phyloP scores from a whole-genome alignment of 2,329 filamentous ascomycete genomes.

The Peltaster fructicola region DNA sequence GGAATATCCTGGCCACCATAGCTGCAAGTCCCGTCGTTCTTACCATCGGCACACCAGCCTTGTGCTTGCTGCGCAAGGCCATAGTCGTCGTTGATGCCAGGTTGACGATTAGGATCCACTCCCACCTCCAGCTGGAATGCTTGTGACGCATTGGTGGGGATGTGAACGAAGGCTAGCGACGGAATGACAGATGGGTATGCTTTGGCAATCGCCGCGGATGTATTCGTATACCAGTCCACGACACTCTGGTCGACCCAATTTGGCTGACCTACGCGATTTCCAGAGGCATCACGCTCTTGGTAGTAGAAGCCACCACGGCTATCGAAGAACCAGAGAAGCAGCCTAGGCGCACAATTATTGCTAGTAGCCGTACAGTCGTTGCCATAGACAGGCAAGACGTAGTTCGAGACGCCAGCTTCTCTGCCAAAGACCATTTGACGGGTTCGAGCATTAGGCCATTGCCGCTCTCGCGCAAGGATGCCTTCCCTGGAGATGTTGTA shows the following conservation, averaged over 20 bases:
- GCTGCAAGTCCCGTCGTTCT: slow-evolving; percentile 16
- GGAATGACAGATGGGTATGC: too few relatives aligned
- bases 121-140: slow-evolving; percentile 24
- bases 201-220: slow-evolving; percentile 8
- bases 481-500: slow-evolving; percentile 36
- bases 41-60: slow-evolving; percentile 18
- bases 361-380: slow-evolving; percentile 13
- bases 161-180: slow-evolving; percentile 38
- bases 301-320: slow-evolving; percentile 40
- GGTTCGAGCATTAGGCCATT: slow-evolving; percentile 23
- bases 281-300: slow-evolving; percentile 18
- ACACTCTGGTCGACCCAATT: slow-evolving; percentile 30
- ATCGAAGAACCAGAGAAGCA: slow-evolving; percentile 58
- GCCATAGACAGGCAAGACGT: slow-evolving; percentile 37
- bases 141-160: slow-evolving; percentile 28
- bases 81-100: slow-evolving; percentile 30
- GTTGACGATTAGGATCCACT: slow-evolving; percentile 25
- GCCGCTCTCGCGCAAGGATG: slow-evolving; percentile 25
- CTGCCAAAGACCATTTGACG: slow-evolving; percentile 23
- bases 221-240: slow-evolving; percentile 28
- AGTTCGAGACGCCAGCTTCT: slow-evolving; percentile 33
- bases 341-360: slow-evolving; percentile 16
- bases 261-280: slow-evolving; percentile 16
- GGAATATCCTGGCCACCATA: slow-evolving; percentile 34
- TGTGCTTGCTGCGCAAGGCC: slow-evolving; percentile 26